Evolutionary conservation across 108 stramenopile species (phyloP), one percentile per base, ranked within the genome.

Genomic region (Skeletonema tropicum): DNA sequence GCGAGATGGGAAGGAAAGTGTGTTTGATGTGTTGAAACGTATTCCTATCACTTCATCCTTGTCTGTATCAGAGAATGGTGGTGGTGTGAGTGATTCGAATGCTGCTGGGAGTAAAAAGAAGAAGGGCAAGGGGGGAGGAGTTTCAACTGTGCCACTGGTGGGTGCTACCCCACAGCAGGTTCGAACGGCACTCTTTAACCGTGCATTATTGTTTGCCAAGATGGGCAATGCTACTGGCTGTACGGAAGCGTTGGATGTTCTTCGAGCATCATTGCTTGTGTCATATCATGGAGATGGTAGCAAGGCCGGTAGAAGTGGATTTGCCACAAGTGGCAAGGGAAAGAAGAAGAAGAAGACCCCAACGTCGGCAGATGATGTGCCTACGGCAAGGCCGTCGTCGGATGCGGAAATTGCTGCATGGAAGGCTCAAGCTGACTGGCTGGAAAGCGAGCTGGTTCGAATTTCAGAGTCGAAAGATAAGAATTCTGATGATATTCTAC

Each of bases 101-200:
- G 17, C 23, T 35, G 70, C 23, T 35, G 70, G 58, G 21, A 66
- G 60, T 30, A 55, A 46, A 32, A 41, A 52, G 41, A 30, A 66
- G 59, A 42, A 69, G n/a, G 17, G 14, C 15, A 66, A 66, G 58
- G 41, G 49, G 14, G 29, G 62, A 33, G 30, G 64, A n/a, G 52
- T 55, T 55, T 55, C 52, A 2, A 55, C 9, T 23, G 72, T 80
- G n/a, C 81, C 75, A 64, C 59, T 82, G 64, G 75, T 73, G 14
- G 81, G 75, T 11, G 75, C 81, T 2, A 81, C 83, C 5, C 83
- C 83, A 30, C 79, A 80, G 38, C 83, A 84, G 75, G 77, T 77
- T 30, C 65, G 83, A 14, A 63, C 71, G 17, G 77, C 76, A 2
- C 26, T 84, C 33, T 81, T 66, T 58, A 84, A 84, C 69, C 75